A percentile compares a stretch with the other conserved stretches of the same genome.
Evolutionary conservation across 2,329 filamentous ascomycete genomes (phyloP).

Genomic region (Aspergillus piperis): DNA sequence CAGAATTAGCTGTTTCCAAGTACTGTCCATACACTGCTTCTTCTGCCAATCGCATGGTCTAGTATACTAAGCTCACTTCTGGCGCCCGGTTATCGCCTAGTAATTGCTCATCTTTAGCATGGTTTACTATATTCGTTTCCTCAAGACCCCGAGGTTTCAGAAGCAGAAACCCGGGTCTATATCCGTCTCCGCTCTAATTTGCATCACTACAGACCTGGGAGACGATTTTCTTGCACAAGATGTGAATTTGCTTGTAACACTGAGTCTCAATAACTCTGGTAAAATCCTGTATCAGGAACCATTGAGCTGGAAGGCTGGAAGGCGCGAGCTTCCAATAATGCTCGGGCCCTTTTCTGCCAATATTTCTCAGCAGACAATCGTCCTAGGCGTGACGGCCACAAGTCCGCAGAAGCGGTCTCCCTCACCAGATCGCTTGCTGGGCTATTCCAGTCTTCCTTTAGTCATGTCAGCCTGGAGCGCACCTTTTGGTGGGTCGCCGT

Average conservation of each 20-base stretch:
- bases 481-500: slow-evolving; percentile 43
- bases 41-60: background rate
- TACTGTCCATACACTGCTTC: background rate
- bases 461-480: slow-evolving; percentile 61
- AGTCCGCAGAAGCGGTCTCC: slow-evolving; percentile 8
- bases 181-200: slow-evolving; percentile 56
- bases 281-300: slow-evolving; percentile 26
- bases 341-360: slow-evolving; percentile 33
- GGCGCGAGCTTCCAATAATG: slow-evolving; percentile 35
- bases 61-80: background rate
- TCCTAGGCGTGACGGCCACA: slow-evolving; percentile 29
- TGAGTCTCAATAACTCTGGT: slow-evolving; percentile 20
- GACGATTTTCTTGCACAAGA: slow-evolving; percentile 60
- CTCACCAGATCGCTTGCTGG: slow-evolving; percentile 24
- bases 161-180: slow-evolving; percentile 46
- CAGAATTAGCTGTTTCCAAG: slow-evolving; percentile 1
- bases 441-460: slow-evolving; percentile 37
- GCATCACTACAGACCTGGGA: slow-evolving; percentile 69
- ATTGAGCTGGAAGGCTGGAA: slow-evolving; percentile 37
- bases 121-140: slow-evolving; percentile 66
- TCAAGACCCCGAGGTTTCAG: slow-evolving; percentile 60
- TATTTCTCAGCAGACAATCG: slow-evolving; percentile 27
- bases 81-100: background rate
- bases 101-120: slow-evolving; percentile 35
- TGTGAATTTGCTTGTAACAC: slow-evolving; percentile 33